Base-by-base conservation (phyloP, 257 asterid genomes). In the Petunia axillaris region DNA sequence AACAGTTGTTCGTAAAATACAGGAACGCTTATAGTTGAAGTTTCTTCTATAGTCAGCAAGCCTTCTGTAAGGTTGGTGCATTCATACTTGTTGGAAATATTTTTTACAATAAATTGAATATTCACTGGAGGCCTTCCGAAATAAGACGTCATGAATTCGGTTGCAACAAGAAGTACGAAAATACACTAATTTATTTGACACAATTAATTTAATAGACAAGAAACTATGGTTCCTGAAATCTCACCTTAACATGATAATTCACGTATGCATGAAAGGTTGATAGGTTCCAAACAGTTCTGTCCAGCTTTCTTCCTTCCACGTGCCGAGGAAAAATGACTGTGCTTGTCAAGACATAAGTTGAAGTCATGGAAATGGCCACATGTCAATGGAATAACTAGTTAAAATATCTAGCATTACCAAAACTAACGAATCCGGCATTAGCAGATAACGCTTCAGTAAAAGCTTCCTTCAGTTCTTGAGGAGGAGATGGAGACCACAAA, bases 181-280 rank as follows among this genome's bases (percentile, higher is more conserved):
- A 53, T 48, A 25, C 77, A 71, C 48, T 71, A 46, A 48, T 71
- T 4, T 35, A 48, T 71, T 4, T 35, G 60, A 71, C 60, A 35
- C 36, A 35, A 70, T 46, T 50, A 71, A 10, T 58, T 46, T 39
- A 46, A 70, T 2, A 70, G 43, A 46, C 25, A 70, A 35, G 77
- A 71, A 71, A 50, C n/a, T 50, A 64, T 41, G 75, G 54, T 75
- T 16, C 84, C 75, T 53, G 60, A 75, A 50, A 63, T 84, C 86
- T 86, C 85, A 95, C 99, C 98, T 95, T 93, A 59, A 95, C 98
- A 83, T 95, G 98, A 88, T 95, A 95, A 83, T 96, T 95, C 81
- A 95, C 98, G 79, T 89, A 95, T 57, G 99, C 98, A 89, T 89
- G 98, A 87, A 95, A 95, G 77, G 97, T 95, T 60, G 93, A 91